Conservation (phyloP, 2,329 filamentous ascomycete species). For the Amauroascus verrucosus region DNA sequence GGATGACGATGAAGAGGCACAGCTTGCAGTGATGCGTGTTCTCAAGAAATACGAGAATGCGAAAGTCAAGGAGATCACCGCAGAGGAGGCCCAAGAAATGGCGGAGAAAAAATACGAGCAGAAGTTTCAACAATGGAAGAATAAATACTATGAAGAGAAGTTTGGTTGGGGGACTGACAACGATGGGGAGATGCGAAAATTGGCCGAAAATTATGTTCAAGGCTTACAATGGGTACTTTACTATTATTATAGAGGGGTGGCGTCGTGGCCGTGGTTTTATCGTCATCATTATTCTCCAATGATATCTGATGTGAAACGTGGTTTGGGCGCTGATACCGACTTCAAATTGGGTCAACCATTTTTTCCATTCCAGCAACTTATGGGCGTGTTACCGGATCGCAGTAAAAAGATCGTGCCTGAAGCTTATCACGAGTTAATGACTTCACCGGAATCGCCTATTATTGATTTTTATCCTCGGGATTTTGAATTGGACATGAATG, state of each 20-base stretch:
- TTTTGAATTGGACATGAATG: conserved; percentile 98
- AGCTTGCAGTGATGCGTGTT: conserved; percentile 71
- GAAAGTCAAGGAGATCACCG: conserved; percentile 65
- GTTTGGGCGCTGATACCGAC: conserved; percentile 73
- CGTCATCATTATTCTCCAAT: conserved; percentile 93
- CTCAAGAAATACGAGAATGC: conserved; percentile 88
- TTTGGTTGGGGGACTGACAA: conserved; percentile 80
- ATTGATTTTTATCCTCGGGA: conserved; percentile 97
- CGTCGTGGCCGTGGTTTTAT: conserved; percentile 98
- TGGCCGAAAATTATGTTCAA: conserved; percentile 95
- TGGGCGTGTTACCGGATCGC: conserved; percentile 94
- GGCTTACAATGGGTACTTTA: conserved; percentile 95
- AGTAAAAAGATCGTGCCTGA: conserved; percentile 91
- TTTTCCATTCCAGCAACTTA: conserved; percentile 87
- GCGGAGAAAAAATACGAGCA: conserved; percentile 79
- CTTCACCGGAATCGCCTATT: conserved; percentile 76
- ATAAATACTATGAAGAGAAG: conserved; percentile 82
- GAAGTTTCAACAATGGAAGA: conserved; percentile 88
- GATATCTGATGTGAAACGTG: conserved; percentile 89
- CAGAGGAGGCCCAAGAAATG: conserved; percentile 66
- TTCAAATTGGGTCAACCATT: conserved; percentile 94
- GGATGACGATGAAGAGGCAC: conserved; percentile 68
- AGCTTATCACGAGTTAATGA: conserved; percentile 89
- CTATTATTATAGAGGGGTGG: conserved; percentile 96
- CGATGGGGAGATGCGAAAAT: conserved; percentile 65